Evolutionary conservation across 495 filamentous ascomycete species (phyloP), one percentile per base, ranked within the genome.

Genomic region (Bacidia rubella): DNA sequence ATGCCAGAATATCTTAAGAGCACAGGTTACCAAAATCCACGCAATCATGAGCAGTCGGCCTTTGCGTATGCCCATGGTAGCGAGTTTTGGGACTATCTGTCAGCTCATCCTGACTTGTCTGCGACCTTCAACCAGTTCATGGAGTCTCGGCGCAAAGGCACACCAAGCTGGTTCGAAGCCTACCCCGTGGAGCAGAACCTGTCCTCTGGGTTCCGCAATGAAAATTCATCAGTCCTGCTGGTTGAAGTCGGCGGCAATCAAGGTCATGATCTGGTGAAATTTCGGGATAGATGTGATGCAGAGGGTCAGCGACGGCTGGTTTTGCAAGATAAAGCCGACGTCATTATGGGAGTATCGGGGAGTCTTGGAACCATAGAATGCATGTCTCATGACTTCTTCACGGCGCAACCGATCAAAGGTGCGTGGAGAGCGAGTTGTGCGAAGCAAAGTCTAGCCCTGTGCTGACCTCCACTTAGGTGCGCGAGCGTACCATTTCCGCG

Each of bases 291-390:
- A 35, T 35, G 15, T 35, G 29, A 15, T 5, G 29, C 5, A 7
- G 47, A 68, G 1, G 44, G 69, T 1, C 58, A 66, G 1, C 73
- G 72, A 0, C 62, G 63, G 11, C 61, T 77, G 19, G 56, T 80
- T 7, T 52, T 80, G 3, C 73, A 79, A 56, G 77, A 79, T 57
- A 63, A 70, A 1, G 62, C 67, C 4, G 45, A 64, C 20, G 65
- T 71, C 0, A 55, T 74, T 26, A 61, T 63, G 12, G 55, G 55
- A 25, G 49, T 57, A 1, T 57, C 62, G 21, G 59, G 66, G 47
- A 59, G 17, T 49, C 55, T 9, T 53, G 68, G 3, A 54, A 60
- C 25, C 47, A 57, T 68, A 26, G 66, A 70, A 42, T 53, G 54
- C 20, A 51, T 63, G 59, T 55, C 63, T 15, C 62, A 73, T 52